These are phyloP conservation scores for Paecilomyces niveus DNA, from an alignment of 2,329 filamentous ascomycete genomes.

Conservation along the genomic window DNA sequence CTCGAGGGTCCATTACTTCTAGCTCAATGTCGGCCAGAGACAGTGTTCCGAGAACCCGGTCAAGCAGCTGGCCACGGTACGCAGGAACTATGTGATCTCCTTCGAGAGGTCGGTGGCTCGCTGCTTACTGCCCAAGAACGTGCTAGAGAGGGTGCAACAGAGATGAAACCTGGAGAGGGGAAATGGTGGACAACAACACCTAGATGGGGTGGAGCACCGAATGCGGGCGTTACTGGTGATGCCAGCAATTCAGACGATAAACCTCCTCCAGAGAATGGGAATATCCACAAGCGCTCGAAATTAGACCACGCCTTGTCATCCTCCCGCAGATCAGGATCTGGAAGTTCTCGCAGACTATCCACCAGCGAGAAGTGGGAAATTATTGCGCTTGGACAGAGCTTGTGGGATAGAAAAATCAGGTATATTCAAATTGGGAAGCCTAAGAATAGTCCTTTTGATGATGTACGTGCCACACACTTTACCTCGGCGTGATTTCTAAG, in stretches of 20 bases:
- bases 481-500: background rate
- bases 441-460: conserved; percentile 40
- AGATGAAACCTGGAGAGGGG: conserved; percentile 46
- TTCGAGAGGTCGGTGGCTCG: conserved; percentile 52
- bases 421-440: conserved; percentile 53
- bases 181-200: conserved; percentile 54
- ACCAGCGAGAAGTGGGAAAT: conserved; percentile 48
- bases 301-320: conserved; percentile 25
- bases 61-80: conserved; percentile 23
- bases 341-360: conserved; percentile 33
- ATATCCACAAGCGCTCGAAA: conserved; percentile 32
- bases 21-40: conserved; percentile 49
- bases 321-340: conserved; percentile 24
- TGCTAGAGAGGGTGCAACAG: conserved; percentile 46
- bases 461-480: conserved; percentile 37
- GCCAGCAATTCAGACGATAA: conserved; percentile 21
- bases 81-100: conserved; percentile 44
- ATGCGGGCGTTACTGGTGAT: conserved; percentile 28
- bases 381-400: conserved; percentile 41
- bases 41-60: conserved; percentile 39
- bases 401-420: conserved; percentile 51
- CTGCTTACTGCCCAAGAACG: conserved; percentile 55
- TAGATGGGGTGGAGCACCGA: conserved; percentile 48
- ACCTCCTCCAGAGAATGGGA: conserved; percentile 19
- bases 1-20: conserved; percentile 53